Evolutionary conservation across 306 rosid genomes (phyloP).

Genomic region (Acmispon strigosus): DNA sequence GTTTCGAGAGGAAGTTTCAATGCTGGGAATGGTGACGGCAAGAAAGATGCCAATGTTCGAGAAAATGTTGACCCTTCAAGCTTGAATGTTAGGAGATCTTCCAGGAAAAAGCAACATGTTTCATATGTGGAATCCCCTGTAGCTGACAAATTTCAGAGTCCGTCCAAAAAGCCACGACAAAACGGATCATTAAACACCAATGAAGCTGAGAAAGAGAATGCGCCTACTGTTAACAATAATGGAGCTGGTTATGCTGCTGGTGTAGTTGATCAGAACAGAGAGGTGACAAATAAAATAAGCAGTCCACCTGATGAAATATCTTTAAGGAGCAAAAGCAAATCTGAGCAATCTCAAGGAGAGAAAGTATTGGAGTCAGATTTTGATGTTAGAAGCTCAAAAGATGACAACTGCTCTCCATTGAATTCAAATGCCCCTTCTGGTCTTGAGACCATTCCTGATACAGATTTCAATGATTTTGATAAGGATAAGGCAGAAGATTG

Average conservation of each 20-base stretch:
- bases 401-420: conserved; percentile 9
- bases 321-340: conserved; percentile 19
- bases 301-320: conserved; percentile 27
- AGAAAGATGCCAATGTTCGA: conserved; percentile 13
- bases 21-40: not conserved
- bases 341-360: conserved; percentile 19
- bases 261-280: conserved; percentile 5
- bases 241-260: conserved; percentile 19
- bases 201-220: conserved; percentile 29
- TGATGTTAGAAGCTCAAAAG: conserved; percentile 13
- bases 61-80: conserved; percentile 35
- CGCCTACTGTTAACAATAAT: conserved; percentile 10
- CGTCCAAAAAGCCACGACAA: conserved; percentile 35
- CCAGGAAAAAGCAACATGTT: conserved; percentile 49
- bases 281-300: conserved; percentile 9
- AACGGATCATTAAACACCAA: conserved; percentile 16
- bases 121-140: conserved; percentile 28
- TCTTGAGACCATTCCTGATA: conserved; percentile 37
- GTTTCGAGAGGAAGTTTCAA: conserved; percentile 31
- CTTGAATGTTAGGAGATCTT: conserved; percentile 42
- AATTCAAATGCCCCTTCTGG: conserved; percentile 22
- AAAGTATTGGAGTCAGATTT: conserved; percentile 26
- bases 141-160: conserved; percentile 27
- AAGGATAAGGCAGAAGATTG: conserved; percentile 33
- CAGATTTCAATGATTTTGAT: conserved; percentile 72